These are phyloP conservation scores for Silene coronaria DNA, from an alignment of 179 eudicot genomes.

Conservation along the genomic window DNA sequence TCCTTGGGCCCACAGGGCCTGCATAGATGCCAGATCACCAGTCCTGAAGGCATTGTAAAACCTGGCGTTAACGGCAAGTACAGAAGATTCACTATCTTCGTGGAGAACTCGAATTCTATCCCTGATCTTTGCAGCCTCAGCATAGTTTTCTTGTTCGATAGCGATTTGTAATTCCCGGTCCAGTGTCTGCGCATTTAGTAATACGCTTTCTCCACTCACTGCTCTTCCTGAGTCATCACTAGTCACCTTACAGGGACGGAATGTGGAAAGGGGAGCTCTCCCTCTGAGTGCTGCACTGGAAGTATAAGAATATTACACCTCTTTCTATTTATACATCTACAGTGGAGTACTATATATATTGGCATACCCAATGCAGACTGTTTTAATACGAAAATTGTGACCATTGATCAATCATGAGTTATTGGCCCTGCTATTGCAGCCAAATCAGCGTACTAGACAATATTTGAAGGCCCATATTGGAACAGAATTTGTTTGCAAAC, in stretches of 20 bases:
- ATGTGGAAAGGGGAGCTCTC: constrained; percentile 27
- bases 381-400: neutral
- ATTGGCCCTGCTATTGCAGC: neutral
- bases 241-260: constrained; percentile 53
- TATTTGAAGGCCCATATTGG: neutral
- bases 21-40: constrained; percentile 83
- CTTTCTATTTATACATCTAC: neutral
- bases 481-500: neutral
- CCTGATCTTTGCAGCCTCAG: constrained; percentile 88
- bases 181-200: constrained; percentile 54
- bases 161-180: constrained; percentile 66
- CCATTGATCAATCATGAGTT: neutral
- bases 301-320: constrained; percentile 31
- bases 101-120: constrained; percentile 65
- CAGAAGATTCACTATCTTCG: constrained; percentile 70
- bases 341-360: neutral
- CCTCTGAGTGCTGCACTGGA: constrained; percentile 58
- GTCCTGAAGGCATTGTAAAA: constrained; percentile 80
- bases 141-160: constrained; percentile 70
- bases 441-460: neutral
- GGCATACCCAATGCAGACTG: no score
- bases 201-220: constrained; percentile 66
- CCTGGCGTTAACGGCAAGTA: constrained; percentile 67
- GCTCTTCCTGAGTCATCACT: constrained; percentile 56
- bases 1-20: constrained; percentile 72